Evolutionary conservation across 1,284 basidiomycete species (phyloP).

Genomic region (Apiotrichum laibachii): DNA sequence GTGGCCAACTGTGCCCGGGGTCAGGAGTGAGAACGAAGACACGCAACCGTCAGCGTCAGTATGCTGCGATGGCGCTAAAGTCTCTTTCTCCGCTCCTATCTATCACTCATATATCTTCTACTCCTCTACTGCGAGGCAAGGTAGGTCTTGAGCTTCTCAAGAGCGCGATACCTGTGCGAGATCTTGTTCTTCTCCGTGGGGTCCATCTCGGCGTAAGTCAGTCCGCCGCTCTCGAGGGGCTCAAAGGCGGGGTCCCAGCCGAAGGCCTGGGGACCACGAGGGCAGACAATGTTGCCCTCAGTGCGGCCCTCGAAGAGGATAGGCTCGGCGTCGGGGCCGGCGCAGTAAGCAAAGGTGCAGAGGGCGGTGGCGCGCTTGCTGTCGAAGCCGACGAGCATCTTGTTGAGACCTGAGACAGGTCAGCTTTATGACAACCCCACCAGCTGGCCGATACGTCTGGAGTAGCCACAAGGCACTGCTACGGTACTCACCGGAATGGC

Average conservation of each 20-base stretch:
- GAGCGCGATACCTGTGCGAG: conserved; percentile 83
- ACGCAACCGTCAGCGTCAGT: no score
- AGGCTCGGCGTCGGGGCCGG: conserved; percentile 70
- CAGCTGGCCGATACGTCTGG: no score
- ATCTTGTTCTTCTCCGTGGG: conserved; percentile 78
- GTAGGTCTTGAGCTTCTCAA: conserved; percentile 74
- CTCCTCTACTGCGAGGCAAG: conserved; percentile 48
- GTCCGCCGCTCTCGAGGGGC: conserved; percentile 56
- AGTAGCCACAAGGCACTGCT: no score
- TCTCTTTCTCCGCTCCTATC: no score
- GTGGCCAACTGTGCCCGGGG: no score
- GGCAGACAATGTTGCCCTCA: conserved; percentile 79
- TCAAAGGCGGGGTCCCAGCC: conserved; percentile 94
- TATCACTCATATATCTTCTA: no score
- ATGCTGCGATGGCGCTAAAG: no score
- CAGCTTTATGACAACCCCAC: no score
- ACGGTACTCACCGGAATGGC: conserved; percentile 63
- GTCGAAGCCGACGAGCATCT: conserved; percentile 76
- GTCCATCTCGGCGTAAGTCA: conserved; percentile 86
- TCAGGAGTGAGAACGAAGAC: no score
- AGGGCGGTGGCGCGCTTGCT: conserved; percentile 80
- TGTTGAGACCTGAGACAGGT: conserved; percentile 68
- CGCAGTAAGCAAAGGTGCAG: conserved; percentile 92
- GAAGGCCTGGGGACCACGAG: conserved; percentile 73
- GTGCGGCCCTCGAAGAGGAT: conserved; percentile 90